Conservation (phyloP, 805 yeast species). For the Candida taoyuanica region DNA sequence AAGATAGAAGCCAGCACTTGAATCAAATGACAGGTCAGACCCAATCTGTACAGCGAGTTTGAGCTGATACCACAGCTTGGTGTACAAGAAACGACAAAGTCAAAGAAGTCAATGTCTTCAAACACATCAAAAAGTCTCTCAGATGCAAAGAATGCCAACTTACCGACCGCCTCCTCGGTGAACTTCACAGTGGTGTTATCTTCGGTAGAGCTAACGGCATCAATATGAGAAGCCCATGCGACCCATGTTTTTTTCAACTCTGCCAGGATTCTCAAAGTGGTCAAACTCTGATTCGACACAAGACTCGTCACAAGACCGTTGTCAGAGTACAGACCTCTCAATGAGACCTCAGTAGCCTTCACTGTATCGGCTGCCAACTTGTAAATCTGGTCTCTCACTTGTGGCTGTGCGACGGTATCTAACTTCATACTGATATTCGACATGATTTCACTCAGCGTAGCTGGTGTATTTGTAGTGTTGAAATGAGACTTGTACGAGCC, state of each 20-base stretch:
- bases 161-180: slow-evolving; percentile 29
- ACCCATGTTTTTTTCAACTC: slow-evolving; percentile 30
- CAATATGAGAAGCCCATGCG: slow-evolving; percentile 6
- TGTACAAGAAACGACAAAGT: slow-evolving; percentile 42
- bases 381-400: slow-evolving; percentile 25
- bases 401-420: slow-evolving; percentile 32
- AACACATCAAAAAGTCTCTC: slow-evolving; percentile 33
- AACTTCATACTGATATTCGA: slow-evolving; percentile 15
- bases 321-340: slow-evolving; percentile 43
- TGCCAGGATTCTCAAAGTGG: slow-evolving; percentile 48
- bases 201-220: background rate
- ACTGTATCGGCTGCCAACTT: slow-evolving; percentile 49
- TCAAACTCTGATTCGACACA: slow-evolving; percentile 54
- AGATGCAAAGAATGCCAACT: slow-evolving; percentile 31
- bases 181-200: slow-evolving; percentile 12
- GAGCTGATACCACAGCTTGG: slow-evolving; percentile 45
- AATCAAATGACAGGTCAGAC: slow-evolving; percentile 48
- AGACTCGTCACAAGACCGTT: slow-evolving; percentile 49
- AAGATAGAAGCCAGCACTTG: slow-evolving; percentile 35
- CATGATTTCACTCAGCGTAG: slow-evolving; percentile 8
- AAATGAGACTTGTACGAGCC: slow-evolving; percentile 7
- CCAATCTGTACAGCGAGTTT: slow-evolving; percentile 43
- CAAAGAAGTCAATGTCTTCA: slow-evolving; percentile 47
- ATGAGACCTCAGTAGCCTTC: slow-evolving; percentile 58
- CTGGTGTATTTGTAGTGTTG: slow-evolving; percentile 5